These are phyloP conservation scores for Tuctoria greenei DNA, from an alignment of 176 grass and related monocot species.

Conservation along the genomic window DNA sequence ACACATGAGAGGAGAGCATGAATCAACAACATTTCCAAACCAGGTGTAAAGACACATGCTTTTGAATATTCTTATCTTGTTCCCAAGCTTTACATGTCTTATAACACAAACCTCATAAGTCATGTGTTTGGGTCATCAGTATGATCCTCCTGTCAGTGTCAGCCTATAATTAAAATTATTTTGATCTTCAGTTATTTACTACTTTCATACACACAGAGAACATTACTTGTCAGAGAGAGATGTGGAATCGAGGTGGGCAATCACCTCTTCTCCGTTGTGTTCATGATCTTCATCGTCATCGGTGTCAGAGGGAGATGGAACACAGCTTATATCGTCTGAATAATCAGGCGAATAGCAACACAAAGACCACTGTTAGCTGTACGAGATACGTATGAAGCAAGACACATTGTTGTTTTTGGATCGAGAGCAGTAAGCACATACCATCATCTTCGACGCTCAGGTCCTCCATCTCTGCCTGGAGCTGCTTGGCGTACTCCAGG, in stretches of 20 bases:
- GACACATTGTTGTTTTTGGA: neutral
- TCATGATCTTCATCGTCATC: conserved; percentile 21
- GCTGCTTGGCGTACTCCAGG: conserved; percentile 46
- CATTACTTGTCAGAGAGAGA: neutral
- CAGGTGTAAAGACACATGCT: neutral
- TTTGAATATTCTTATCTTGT: neutral
- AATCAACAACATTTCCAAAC: conserved; percentile 26
- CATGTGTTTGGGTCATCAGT: conserved; percentile 74
- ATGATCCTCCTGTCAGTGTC: conserved; percentile 46
- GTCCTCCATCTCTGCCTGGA: conserved; percentile 56
- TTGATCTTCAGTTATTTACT: conserved; percentile 21
- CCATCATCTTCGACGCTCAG: conserved; percentile 32
- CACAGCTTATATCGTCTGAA: conserved; percentile 54
- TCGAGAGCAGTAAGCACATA: conserved; percentile 10
- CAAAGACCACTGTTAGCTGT: neutral
- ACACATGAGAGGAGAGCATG: neutral
- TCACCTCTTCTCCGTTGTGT: conserved; percentile 53
- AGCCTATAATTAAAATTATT: conserved; percentile 32
- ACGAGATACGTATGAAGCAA: conserved; percentile 7
- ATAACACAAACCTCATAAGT: conserved; percentile 84
- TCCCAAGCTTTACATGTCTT: too few species aligned
- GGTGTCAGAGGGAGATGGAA: conserved; percentile 57
- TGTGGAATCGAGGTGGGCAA: neutral
- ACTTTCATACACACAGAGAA: conserved; percentile 9
- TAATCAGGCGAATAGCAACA: conserved; percentile 14